These are phyloP conservation scores for Gentiana straminea DNA, from an alignment of 257 asterid species.

Conservation along the genomic window DNA sequence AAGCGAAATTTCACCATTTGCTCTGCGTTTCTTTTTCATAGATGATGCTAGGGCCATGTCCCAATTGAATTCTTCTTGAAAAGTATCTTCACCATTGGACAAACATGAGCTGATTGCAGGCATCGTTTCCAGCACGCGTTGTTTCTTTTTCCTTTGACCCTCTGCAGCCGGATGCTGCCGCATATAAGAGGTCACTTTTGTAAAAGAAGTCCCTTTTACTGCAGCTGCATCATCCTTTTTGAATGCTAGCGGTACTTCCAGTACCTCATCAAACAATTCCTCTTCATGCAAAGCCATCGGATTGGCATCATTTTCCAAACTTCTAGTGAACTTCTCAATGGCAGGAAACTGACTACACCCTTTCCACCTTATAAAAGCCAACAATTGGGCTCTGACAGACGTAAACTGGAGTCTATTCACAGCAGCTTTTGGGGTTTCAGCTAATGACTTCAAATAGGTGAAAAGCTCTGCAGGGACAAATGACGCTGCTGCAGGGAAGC, in stretches of 20 bases:
- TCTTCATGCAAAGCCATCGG: constrained; percentile 9
- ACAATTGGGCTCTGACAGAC: constrained; percentile 37
- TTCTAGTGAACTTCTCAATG: constrained; percentile 17
- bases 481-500: constrained; percentile 21
- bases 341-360: constrained; percentile 38
- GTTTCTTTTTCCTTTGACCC: constrained; percentile 24
- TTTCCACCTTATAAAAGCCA: constrained; percentile 56
- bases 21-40: constrained; percentile 12
- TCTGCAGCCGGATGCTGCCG: constrained; percentile 15
- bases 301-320: constrained; percentile 27
- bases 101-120: constrained; percentile 22
- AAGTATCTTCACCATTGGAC: constrained; percentile 14
- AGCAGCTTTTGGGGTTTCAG: constrained; percentile 29
- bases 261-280: constrained; percentile 15
- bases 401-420: constrained; percentile 30
- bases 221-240: constrained; percentile 16
- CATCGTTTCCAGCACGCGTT: constrained; percentile 21
- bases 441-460: constrained; percentile 31
- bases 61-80: constrained; percentile 13
- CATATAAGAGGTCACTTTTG: constrained; percentile 19
- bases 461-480: constrained; percentile 37
- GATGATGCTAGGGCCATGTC: constrained; percentile 11
- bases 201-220: too few species aligned
- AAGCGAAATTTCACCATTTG: neutral
- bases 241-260: constrained; percentile 22